Evolutionary conservation across 2,329 filamentous ascomycete species (phyloP).

Genomic region (Apiospora koreana): DNA sequence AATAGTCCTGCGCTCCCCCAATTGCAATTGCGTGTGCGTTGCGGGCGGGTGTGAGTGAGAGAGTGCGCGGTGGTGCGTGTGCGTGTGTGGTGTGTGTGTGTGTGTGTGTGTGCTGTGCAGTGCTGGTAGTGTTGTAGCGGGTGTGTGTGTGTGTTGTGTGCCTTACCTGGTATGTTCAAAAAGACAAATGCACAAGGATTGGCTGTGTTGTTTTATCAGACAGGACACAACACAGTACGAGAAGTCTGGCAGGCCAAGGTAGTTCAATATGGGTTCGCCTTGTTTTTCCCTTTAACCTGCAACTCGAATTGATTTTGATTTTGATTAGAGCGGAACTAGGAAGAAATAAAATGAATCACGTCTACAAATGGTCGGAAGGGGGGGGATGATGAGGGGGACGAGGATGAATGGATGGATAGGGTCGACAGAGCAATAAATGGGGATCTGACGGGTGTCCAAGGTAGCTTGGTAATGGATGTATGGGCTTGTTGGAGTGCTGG

Average conservation of each 20-base stretch:
- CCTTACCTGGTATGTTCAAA: background rate
- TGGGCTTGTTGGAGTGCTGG: background rate
- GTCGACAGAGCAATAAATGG: slow-evolving; percentile 4
- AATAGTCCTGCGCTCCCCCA: slow-evolving; percentile 3
- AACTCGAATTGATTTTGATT: background rate
- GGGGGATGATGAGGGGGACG: background rate
- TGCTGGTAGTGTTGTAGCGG: background rate
- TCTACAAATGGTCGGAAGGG: background rate
- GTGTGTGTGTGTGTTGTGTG: slow-evolving; percentile 1
- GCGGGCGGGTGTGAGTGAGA: background rate
- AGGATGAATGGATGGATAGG: background rate
- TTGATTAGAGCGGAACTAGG: slow-evolving; percentile 1
- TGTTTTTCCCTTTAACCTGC: background rate
- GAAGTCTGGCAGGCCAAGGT: background rate
- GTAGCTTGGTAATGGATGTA: background rate
- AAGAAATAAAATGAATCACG: slow-evolving; percentile 3
- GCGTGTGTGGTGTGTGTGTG: background rate
- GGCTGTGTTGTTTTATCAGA: background rate
- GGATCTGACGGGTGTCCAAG: slow-evolving; percentile 2
- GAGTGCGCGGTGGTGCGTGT: background rate
- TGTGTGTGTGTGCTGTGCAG: background rate
- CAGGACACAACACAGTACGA: slow-evolving; percentile 3
- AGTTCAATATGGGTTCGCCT: background rate
- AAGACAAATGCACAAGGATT: slow-evolving; percentile 5
- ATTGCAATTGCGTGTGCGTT: background rate